Conservation (phyloP, 768 basidiomycete species). For the Gautieria morchelliformis region DNA sequence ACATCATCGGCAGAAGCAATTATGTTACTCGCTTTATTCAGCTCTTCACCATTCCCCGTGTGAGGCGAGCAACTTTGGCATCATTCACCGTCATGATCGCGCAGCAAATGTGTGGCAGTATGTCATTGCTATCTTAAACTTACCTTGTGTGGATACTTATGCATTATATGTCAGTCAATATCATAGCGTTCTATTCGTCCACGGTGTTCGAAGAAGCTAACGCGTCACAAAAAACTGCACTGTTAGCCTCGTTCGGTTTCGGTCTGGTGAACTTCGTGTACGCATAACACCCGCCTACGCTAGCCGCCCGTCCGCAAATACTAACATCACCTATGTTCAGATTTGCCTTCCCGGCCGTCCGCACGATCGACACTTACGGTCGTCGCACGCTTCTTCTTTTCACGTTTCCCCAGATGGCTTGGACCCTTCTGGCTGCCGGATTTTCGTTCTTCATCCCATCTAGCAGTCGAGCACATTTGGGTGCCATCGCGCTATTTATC, state of each 20-base stretch:
- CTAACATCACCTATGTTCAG: too few species aligned
- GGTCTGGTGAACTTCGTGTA: slow-evolving; percentile 20
- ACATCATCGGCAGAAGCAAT: slow-evolving; percentile 43
- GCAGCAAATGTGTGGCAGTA: slow-evolving; percentile 67
- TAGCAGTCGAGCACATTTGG: slow-evolving; percentile 18
- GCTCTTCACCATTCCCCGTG: slow-evolving; percentile 71
- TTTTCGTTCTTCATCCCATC: slow-evolving; percentile 32
- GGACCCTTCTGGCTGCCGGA: slow-evolving; percentile 41
- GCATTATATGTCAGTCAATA: slow-evolving; percentile 38
- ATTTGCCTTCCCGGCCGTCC: slow-evolving; percentile 39
- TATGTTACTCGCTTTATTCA: slow-evolving; percentile 26
- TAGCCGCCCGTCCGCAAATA: neutral
- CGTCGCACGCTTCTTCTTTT: slow-evolving; percentile 44
- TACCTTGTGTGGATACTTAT: too few species aligned
- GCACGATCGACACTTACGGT: slow-evolving; percentile 55
- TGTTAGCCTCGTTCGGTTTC: slow-evolving; percentile 53
- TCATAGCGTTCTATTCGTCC: slow-evolving; percentile 74
- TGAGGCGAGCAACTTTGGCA: slow-evolving; percentile 52
- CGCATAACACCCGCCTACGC: neutral
- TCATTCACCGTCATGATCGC: slow-evolving; percentile 66
- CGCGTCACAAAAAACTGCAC: slow-evolving; percentile 41
- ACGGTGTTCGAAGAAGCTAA: slow-evolving; percentile 58
- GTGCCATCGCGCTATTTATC: slow-evolving; percentile 37
- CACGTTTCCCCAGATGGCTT: slow-evolving; percentile 47
- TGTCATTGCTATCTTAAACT: neutral